Evolutionary conservation across 108 stramenopile species (phyloP), one percentile per base, ranked within the genome.

Genomic region (Cyclotella baltica): DNA sequence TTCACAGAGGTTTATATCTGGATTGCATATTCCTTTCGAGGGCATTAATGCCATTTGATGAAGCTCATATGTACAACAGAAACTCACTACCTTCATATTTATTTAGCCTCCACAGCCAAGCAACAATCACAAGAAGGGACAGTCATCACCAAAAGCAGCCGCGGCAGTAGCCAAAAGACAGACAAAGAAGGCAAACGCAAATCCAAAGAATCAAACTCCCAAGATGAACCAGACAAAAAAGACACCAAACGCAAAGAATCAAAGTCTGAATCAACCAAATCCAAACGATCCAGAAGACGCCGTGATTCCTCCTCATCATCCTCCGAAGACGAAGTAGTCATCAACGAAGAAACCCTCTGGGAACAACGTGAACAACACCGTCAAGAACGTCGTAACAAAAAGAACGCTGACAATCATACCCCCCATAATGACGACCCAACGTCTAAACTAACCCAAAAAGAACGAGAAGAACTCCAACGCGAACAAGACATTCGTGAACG

Each of bases 401-500:
- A 74, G 11, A 40, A 73, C 0, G 25, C 31, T 0, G 22, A 67
- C 22, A 16, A 16, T 33, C 27, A 33, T 23, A 36, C 53, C 47
- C 40, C 57, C 22, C 33, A 62, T 23, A 33, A 51, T 35, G 72
- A 76, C 62, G 64, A 52, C 38, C 62, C 31, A 51, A 73, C 65
- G 19, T 84, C 84, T 50, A 78, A 72, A 19, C 77, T 92, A 72
- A 92, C 88, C 8, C 63, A 66, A 22, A 81, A 90, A 62, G 88
- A 96, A 76, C 86, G 87, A 37, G 86, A 83, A 20, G 89, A 87
- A 70, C 62, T 92, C 40, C 90, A 96, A 62, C 90, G 92, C 16
- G 90, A 95, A 85, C 78, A 69, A 48, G 98, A 98, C 76, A 63
- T 89, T 8, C 80, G 85, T 43, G 98, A 98, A 79, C 85, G 98